Evolutionary conservation across 2,329 filamentous ascomycete genomes (phyloP), one percentile per base, ranked within the genome.

Genomic region (Nannizziopsis barbatae): DNA sequence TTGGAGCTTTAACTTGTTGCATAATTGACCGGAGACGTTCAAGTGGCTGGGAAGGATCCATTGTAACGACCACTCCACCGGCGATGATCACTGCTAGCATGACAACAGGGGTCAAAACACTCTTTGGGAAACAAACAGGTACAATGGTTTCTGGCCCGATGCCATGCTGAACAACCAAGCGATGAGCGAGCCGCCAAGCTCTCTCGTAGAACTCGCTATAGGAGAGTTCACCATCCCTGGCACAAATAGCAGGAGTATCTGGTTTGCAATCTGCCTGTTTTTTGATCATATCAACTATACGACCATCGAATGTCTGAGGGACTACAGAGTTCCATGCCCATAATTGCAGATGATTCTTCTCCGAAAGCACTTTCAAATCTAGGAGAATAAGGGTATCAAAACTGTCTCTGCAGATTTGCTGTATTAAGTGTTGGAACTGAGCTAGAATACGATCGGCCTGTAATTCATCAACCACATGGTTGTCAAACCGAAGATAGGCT

Each of bases 321-420:
- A 20, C 35, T 12, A 15, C 45, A 5, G 37, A 17, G 42, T 68
- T 68, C 64, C 63, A 67, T 5, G 47, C 41, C 6, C 53, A 49
- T 11, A 68, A 60, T 12, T 61, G 54, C n/a, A n/a, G n/a, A n/a
- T n/a, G n/a, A n/a, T n/a, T n/a, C n/a, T n/a, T n/a, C n/a, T n/a
- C n/a, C n/a, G n/a, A n/a, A n/a, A n/a, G n/a, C n/a, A n/a, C n/a
- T n/a, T n/a, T n/a, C n/a, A n/a, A n/a, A n/a, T n/a, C n/a, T n/a
- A n/a, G n/a, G n/a, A n/a, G n/a, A n/a, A n/a, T n/a, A n/a, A n/a
- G n/a, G n/a, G n/a, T n/a, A n/a, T n/a, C n/a, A n/a, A n/a, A n/a
- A n/a, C n/a, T n/a, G n/a, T n/a, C n/a, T n/a, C n/a, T n/a, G n/a
- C n/a, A n/a, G n/a, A n/a, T n/a, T n/a, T n/a, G n/a, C n/a, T n/a